Evolutionary conservation across 2,329 filamentous ascomycete genomes (phyloP), one percentile per base, ranked within the genome.

Genomic region (Graphium sp.): DNA sequence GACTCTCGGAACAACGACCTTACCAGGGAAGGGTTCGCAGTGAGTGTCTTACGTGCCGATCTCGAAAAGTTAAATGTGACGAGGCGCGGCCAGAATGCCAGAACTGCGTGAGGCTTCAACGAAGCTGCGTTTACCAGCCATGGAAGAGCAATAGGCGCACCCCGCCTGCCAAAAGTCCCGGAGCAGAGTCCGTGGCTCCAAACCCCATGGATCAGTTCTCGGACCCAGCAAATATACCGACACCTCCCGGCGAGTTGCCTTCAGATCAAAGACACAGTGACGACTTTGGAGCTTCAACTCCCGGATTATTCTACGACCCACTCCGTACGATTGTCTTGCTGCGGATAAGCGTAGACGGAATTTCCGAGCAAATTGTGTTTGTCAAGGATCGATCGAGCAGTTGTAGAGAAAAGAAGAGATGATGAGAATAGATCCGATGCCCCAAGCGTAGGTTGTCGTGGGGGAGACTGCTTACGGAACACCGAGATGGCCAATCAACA

Each of bases 301-400:
- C n/a, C n/a, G n/a, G n/a, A n/a, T n/a, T n/a, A n/a, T n/a, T n/a
- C n/a, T 12, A 58, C 38, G 26, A 48, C 4, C 55, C 42, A 2
- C 52, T 47, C 7, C 59, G 40, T 5, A 54, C 52, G 4, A 59
- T 46, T 2, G 55, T 56, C 42, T 58, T 56, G 20, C 47, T 44
- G 16, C 52, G 47, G 6, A 60, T 50, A 9, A 56, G 46, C 4
- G 49, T 48, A 0, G 56, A 56, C 0, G 54, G 53, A 7, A 50
- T 52, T 28, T 40, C 38, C 22, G 32, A 35, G 14, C 37, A 38
- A 22, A 60, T 45, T 5, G 50, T 45, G 36, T 57, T 60, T 6
- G 49, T 48, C 7, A 56, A 2, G 56, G 55, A 1, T 56, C 59
- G 5, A 59, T 45, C 1, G 54, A 58, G 26, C 49, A 40, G 38